These are phyloP conservation scores for Exophiala lecanii-corni DNA, from an alignment of 2,329 filamentous ascomycete genomes.

Conservation along the genomic window DNA sequence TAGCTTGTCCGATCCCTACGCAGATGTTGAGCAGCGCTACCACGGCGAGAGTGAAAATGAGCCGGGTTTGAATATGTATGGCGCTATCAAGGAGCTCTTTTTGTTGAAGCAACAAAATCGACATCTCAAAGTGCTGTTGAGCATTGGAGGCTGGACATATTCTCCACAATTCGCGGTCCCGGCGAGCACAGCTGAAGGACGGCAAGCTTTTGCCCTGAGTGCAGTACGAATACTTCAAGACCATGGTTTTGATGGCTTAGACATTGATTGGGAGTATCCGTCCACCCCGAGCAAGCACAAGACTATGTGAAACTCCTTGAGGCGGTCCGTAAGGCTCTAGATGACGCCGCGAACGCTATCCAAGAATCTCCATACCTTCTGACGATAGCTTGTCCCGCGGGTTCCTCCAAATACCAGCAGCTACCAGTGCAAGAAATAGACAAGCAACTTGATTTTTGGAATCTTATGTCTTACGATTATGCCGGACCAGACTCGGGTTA, in stretches of 20 bases:
- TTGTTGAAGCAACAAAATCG: slow-evolving; percentile 71
- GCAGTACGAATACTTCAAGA: slow-evolving; percentile 74
- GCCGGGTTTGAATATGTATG: slow-evolving; percentile 67
- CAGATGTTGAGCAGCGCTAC: slow-evolving; percentile 67
- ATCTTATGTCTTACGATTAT: slow-evolving; percentile 85
- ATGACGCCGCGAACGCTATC: slow-evolving; percentile 19
- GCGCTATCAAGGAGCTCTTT: slow-evolving; percentile 71
- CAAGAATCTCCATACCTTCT: slow-evolving; percentile 16
- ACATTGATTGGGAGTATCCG: slow-evolving; percentile 48
- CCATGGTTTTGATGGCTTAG: slow-evolving; percentile 61
- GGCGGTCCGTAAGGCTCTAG: slow-evolving; percentile 35
- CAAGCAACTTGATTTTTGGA: slow-evolving; percentile 66
- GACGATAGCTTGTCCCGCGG: slow-evolving; percentile 36
- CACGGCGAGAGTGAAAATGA: slow-evolving; percentile 63
- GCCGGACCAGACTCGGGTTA: slow-evolving; percentile 72
- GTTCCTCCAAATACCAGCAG: slow-evolving; percentile 57
- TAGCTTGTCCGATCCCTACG: slow-evolving; percentile 64
- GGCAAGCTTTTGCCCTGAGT: slow-evolving; percentile 62
- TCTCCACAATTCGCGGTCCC: slow-evolving; percentile 72
- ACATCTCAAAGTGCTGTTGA: slow-evolving; percentile 73
- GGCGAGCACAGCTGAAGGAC: slow-evolving; percentile 53
- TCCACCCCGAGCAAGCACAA: slow-evolving; percentile 36
- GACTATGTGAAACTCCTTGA: slow-evolving; percentile 41
- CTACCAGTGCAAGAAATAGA: slow-evolving; percentile 62
- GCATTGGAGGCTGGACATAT: slow-evolving; percentile 78